Conservation (phyloP, 176 grass and related monocot genomes). For the Saccharum spontaneum region DNA sequence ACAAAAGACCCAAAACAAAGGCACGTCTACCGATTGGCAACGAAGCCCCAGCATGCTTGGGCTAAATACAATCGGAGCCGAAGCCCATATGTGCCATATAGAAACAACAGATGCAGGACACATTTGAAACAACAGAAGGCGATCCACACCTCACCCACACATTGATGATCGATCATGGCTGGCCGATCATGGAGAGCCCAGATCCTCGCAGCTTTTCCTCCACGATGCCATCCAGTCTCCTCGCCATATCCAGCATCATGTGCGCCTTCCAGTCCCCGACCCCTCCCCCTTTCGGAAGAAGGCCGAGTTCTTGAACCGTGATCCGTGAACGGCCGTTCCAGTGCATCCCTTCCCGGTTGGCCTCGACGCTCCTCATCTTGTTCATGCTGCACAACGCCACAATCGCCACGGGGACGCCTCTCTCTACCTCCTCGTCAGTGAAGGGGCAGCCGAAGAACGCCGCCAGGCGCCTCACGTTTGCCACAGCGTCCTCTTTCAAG, state of each 20-base stretch:
- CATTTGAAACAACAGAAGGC: background rate
- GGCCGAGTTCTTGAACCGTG: constrained; percentile 37
- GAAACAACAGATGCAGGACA: background rate
- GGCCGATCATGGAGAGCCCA: background rate
- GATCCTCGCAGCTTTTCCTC: constrained; percentile 43
- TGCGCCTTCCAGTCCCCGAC: constrained; percentile 54
- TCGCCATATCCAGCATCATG: constrained; percentile 35
- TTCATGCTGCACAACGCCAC: constrained; percentile 34
- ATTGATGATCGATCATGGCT: background rate
- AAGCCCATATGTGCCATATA: background rate
- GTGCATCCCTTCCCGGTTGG: constrained; percentile 34
- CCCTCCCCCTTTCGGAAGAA: constrained; percentile 49
- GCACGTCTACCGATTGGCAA: too few species aligned
- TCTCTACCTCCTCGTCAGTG: constrained; percentile 21
- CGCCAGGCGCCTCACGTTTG: constrained; percentile 18
- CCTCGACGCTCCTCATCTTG: constrained; percentile 19
- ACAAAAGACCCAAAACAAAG: too few species aligned
- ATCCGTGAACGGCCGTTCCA: background rate
- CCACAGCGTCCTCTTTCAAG: constrained; percentile 27
- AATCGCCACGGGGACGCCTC: constrained; percentile 19
- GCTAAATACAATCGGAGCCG: background rate
- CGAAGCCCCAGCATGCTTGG: too few species aligned
- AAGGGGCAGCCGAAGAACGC: constrained; percentile 45
- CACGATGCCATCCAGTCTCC: constrained; percentile 35
- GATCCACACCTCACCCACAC: background rate